phyloP scores from a whole-genome alignment of 202 grass and related monocot genomes.

The Bolboschoenoplectus hybrid region DNA sequence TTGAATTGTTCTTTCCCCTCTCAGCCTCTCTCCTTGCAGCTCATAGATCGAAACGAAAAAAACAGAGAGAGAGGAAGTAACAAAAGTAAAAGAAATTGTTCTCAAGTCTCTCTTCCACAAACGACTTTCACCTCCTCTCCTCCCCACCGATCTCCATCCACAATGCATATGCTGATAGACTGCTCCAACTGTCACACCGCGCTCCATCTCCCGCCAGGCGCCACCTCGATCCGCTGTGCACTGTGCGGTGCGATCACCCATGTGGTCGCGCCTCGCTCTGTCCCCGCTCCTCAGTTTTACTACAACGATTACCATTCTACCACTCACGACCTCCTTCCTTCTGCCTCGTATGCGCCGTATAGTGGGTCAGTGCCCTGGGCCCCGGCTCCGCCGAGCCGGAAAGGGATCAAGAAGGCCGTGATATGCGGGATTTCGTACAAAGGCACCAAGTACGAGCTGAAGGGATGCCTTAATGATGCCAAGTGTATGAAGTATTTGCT shows the following conservation, averaged over 20 bases:
- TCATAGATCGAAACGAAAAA: conserved; percentile 1
- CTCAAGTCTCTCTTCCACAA: not conserved
- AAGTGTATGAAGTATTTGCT: conserved; percentile 55
- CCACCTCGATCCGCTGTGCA: conserved; percentile 43
- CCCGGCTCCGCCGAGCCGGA: conserved; percentile 4
- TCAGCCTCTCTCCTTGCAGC: not conserved
- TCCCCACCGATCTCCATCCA: conserved; percentile 10
- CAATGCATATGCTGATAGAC: conserved; percentile 45
- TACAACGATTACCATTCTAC: not conserved
- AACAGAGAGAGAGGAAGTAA: not conserved
- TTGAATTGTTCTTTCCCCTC: not conserved
- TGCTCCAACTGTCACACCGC: conserved; percentile 46
- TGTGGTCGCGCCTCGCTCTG: conserved; percentile 27
- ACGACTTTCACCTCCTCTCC: not conserved
- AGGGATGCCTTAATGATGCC: conserved; percentile 50
- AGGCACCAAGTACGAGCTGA: conserved; percentile 40
- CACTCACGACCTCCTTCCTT: not conserved
- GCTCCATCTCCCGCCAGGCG: conserved; percentile 45
- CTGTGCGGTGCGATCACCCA: conserved; percentile 42
- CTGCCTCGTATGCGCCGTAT: not conserved
- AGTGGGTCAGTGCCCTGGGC: conserved; percentile 13
- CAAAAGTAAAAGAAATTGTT: not conserved
- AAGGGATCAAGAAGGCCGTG: conserved; percentile 50
- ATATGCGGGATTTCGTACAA: conserved; percentile 49
- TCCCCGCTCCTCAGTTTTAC: conserved; percentile 11